Base-by-base conservation (phyloP, 1,284 basidiomycete species). In the Rhizoctonia solani region DNA sequence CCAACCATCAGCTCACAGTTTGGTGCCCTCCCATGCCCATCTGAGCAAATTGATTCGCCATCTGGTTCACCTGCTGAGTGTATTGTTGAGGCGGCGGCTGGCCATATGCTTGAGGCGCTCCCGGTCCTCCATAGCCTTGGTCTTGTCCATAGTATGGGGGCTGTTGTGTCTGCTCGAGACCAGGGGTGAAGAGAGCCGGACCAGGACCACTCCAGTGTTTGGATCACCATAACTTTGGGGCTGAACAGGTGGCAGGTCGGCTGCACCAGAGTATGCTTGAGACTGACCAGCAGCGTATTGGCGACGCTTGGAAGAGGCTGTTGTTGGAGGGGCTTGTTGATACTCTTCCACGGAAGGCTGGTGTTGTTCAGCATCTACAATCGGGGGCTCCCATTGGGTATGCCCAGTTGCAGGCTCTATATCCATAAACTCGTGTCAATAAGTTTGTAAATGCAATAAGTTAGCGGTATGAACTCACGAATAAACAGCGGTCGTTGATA, bases 241-340 rank as follows among this genome's bases (percentile, higher is more conserved):
- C 34, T 39, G 69, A 30, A 54, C 54, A 30, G 72, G 55, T 19
- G 79, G 75, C 14, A 73, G 65, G 27, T 74, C 75, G 6, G 71
- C 68, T 23, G 66, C 71, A 34, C 89, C 88, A 72, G 92, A 92
- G 77, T 95, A 95, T 1, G 85, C 89, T 74, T 94, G 90, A 1
- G 91, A 92, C 77, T 95, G 91, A 13, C 90, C 92, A 4, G 90
- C 86, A 54, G 94, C 93, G 77, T 96, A 96, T 77, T 95, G 92
- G 58, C 93, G 87, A 72, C 93, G 86, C 79, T 92, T 93, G 27
- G 79, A 16, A 68, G 80, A 78, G 32, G 71, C 14, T 8, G 47
- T 72, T 68, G 25, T 70, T 50, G 13, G 73, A 69, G 34, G 72
- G 21, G 8, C 13, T 46, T 46, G 44, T 6, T 9, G 19, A n/a